Conservation (phyloP, 2,329 filamentous ascomycete genomes). For the Colletotrichum neosansevieriae region DNA sequence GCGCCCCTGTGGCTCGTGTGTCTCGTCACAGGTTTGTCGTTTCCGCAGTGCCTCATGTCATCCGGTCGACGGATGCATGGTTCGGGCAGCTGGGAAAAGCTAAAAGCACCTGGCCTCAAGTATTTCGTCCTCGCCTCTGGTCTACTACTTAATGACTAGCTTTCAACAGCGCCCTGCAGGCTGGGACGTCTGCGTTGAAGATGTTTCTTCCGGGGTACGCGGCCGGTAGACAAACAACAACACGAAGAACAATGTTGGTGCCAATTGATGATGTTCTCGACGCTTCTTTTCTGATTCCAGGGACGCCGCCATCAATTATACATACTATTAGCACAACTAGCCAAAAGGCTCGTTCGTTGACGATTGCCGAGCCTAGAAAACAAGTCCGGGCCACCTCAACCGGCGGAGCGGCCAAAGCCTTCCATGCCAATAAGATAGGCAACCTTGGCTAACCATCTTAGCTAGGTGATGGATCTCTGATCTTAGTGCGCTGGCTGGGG, state of each 20-base stretch:
- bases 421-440: conserved; percentile 1
- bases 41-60: conserved; percentile 22
- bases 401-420: conserved; percentile 13
- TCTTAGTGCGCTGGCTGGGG: conserved; percentile 35
- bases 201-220: neutral
- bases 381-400: conserved; percentile 8
- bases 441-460: conserved; percentile 1
- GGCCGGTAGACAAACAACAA: neutral
- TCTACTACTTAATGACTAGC: neutral
- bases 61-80: conserved; percentile 25
- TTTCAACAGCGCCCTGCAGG: neutral
- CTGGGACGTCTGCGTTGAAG: neutral
- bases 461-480: conserved; percentile 33
- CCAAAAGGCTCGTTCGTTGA: conserved; percentile 24
- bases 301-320: conserved; percentile 18
- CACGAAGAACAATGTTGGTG: neutral
- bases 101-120: conserved; percentile 10
- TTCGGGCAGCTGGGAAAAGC: conserved; percentile 18
- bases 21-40: conserved; percentile 25
- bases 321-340: conserved; percentile 5
- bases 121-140: neutral
- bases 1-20: neutral
- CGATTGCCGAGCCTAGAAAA: conserved; percentile 37
- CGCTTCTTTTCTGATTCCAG: conserved; percentile 29
- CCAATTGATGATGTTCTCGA: conserved; percentile 30